Base-by-base conservation (phyloP, 768 basidiomycete genomes). In the Tylopilus plumbeoviolaceoides region DNA sequence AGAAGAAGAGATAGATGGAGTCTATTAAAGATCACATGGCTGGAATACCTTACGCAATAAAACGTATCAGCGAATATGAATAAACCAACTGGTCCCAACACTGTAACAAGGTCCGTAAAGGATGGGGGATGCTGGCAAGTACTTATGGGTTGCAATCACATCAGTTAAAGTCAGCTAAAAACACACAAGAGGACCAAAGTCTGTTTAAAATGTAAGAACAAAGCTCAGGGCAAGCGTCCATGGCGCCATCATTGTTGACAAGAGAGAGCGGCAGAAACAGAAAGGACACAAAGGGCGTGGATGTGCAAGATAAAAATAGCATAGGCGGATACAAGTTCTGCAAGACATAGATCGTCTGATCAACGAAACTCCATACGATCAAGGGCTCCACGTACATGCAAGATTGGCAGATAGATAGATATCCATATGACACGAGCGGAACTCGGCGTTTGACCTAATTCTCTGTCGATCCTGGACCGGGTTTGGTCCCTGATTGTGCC, bases 401-500 rank as follows among this genome's bases (percentile, higher is more conserved):
- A 48, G 38, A 39, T 36, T 4, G 27, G 46, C 36, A n/a, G 36
- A 38, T 38, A 38, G 7, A 38, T 38, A 36, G 36, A 36, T 36
- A 15, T 35, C 17, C 35, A 17, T 35, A 35, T 35, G 35, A 17
- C 15, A 8, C n/a, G 9, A 38, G 36, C 8, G n/a, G 8, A 36
- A 18, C n/a, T 15, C 5, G 17, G 36, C 36, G 17, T 17, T 38
- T 38, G n/a, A 28, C 39, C 7, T 11, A 18, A 33, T 52, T 48
- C 4, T n/a, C 44, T 25, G 14, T 44, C 2, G 55, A 57, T 17
- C 25, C 33, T 0, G 42, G 31, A 38, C 27, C 15, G 6, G 44
- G 38, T 3, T 10, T 43, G 2, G 46, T 53, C 30, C n/a, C 51
- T 4, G 30, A 23, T 1, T 60, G 55, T 11, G 59, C 51, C 48